These are phyloP conservation scores for Fusarium lateritium DNA, from an alignment of 2,329 filamentous ascomycete genomes.

Conservation along the genomic window DNA sequence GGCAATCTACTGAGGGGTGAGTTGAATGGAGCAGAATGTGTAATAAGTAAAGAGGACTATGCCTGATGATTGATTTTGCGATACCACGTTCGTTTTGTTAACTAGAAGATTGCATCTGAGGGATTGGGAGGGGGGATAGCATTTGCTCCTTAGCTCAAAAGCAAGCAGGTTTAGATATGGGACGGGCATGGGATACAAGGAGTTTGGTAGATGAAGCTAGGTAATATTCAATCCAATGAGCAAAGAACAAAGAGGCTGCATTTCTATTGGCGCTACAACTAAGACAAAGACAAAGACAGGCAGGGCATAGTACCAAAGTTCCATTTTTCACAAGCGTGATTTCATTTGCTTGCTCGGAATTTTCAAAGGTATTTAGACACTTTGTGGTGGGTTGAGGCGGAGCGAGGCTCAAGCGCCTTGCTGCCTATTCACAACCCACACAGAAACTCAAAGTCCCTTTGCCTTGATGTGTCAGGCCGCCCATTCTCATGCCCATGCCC, in stretches of 20 bases:
- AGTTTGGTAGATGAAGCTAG: conserved; percentile 39
- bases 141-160: conserved; percentile 35
- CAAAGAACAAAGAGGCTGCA: not conserved
- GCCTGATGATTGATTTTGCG: conserved; percentile 45
- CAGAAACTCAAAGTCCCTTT: conserved; percentile 11
- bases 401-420: conserved; percentile 38
- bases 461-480: conserved; percentile 28
- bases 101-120: conserved; percentile 39
- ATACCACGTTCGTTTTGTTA: conserved; percentile 46
- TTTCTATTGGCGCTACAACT: no score
- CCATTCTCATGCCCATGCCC: not conserved
- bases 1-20: conserved; percentile 15
- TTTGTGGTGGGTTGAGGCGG: conserved; percentile 29
- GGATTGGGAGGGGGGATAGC: conserved; percentile 25
- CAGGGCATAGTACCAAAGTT: conserved; percentile 25
- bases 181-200: conserved; percentile 38
- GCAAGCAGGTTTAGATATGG: conserved; percentile 29
- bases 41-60: conserved; percentile 30
- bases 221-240: conserved; percentile 15
- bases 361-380: not conserved
- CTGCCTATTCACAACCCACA: conserved; percentile 41
- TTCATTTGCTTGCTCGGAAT: not conserved
- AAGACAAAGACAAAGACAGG: not conserved
- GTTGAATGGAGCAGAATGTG: conserved; percentile 25
- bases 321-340: conserved; percentile 22